Evolutionary conservation across 495 filamentous ascomycete species (phyloP), one percentile per base, ranked within the genome.

Genomic region (Melanomma pulvis-pyrius): DNA sequence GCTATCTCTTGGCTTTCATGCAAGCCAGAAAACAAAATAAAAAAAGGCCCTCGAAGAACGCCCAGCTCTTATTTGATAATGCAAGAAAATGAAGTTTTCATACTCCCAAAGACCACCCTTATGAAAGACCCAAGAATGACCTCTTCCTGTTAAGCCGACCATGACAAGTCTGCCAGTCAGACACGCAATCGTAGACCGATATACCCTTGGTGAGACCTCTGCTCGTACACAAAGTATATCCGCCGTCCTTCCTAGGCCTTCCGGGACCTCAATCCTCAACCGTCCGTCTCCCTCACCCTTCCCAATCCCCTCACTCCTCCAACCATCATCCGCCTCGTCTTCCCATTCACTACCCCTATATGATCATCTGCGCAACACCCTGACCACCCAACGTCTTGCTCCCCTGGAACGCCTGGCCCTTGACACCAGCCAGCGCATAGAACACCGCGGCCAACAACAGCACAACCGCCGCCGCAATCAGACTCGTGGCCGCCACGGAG

Each of bases 321-420:
- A 19, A 29, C 32, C 50, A 48, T 25, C 47, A 21, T 47, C 19
- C 19, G n/a, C 46, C 15, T 46, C 56, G 1, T 25, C 41, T 46
- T 32, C 30, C 58, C 21, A 13, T 26, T 28, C 28, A 36, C 19
- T 41, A n/a, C 47, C 61, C 47, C 41, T 82, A 97, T 75, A 98
- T 92, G 80, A 99, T 98, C 96, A 98, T 97, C 82, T 97, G 93
- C 65, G 93, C 93, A 67, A 98, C 87, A 21, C 96, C 94, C 66
- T 90, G 89, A 44, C 94, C 94, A 65, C 94, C 94, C 62, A 99
- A 80, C 22, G 96, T 98, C 87, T 98, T 98, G 82, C 93, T 97
- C 32, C 92, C 90, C 58, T 96, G 85, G 77, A 99, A 99, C 26
- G 89, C 91, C 80, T 99, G 94, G 56, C 89, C 91, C 83, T 90